Conservation (phyloP, 2,329 filamentous ascomycete species). For the Fusarium buharicum region DNA sequence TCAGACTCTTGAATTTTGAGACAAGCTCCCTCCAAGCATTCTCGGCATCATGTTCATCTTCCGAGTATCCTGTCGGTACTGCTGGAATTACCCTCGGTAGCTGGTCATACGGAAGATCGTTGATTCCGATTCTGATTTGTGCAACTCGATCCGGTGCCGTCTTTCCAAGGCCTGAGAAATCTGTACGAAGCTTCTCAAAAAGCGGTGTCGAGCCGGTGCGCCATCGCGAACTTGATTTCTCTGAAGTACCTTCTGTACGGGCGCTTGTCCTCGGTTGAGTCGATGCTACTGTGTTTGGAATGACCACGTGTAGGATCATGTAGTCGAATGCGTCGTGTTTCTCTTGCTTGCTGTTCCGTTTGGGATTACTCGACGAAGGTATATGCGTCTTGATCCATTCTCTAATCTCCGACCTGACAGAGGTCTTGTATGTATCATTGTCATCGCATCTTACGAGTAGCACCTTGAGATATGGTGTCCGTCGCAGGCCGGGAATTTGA, state of each 20-base stretch:
- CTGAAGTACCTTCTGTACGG: conserved; percentile 66
- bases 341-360: conserved; percentile 74
- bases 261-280: conserved; percentile 76
- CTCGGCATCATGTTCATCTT: conserved; percentile 80
- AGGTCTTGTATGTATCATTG: conserved; percentile 89
- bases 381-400: conserved; percentile 91
- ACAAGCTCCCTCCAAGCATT: conserved; percentile 87
- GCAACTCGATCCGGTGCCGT: conserved; percentile 79
- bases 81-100: conserved; percentile 71
- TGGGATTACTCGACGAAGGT: conserved; percentile 65
- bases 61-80: conserved; percentile 71
- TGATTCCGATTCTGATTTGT: conserved; percentile 82
- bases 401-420: conserved; percentile 79
- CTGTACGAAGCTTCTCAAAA: conserved; percentile 86
- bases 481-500: conserved; percentile 92
- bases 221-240: conserved; percentile 81
- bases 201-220: conserved; percentile 82
- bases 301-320: conserved; percentile 91
- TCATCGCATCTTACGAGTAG: conserved; percentile 93
- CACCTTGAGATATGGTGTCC: conserved; percentile 93
- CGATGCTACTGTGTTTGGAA: conserved; percentile 84
- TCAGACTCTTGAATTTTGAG: conserved; percentile 85
- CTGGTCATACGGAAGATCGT: conserved; percentile 73
- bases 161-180: conserved; percentile 84
- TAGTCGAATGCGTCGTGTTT: conserved; percentile 98